These are phyloP conservation scores for Clonostachys rhizophaga DNA, from an alignment of 2,329 filamentous ascomycete species.

Conservation along the genomic window DNA sequence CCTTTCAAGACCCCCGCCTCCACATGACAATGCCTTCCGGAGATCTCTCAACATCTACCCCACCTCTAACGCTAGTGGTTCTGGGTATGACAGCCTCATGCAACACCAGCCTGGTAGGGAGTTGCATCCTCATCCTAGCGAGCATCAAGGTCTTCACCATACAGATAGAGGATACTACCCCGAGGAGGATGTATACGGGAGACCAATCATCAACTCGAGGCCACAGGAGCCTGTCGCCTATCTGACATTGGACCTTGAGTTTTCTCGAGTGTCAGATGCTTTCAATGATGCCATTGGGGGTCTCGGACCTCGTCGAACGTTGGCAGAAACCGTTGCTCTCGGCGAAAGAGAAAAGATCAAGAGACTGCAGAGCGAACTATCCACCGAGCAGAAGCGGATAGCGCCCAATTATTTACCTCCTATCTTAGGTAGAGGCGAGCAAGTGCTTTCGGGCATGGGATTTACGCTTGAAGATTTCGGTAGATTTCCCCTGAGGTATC, in stretches of 20 bases:
- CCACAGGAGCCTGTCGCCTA: slow-evolving; percentile 50
- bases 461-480: slow-evolving; percentile 49
- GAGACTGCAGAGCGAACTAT: slow-evolving; percentile 44
- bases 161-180: slow-evolving; percentile 42
- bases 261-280: slow-evolving; percentile 49
- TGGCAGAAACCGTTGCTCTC: slow-evolving; percentile 48
- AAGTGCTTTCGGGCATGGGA: slow-evolving; percentile 48
- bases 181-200: slow-evolving; percentile 20
- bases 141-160: slow-evolving; percentile 41
- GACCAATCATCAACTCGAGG: slow-evolving; percentile 16
- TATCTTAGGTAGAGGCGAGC: slow-evolving; percentile 52
- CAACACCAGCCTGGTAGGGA: slow-evolving; percentile 44
- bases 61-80: slow-evolving; percentile 32
- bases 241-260: slow-evolving; percentile 52
- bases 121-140: slow-evolving; percentile 48
- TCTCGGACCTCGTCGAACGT: slow-evolving; percentile 37
- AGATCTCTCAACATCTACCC: slow-evolving; percentile 48
- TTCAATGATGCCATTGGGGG: slow-evolving; percentile 53
- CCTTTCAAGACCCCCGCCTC: slow-evolving; percentile 36
- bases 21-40: slow-evolving; percentile 38
- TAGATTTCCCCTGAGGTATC: slow-evolving; percentile 45
- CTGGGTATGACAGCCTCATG: slow-evolving; percentile 41
- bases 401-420: slow-evolving; percentile 61
- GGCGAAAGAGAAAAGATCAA: slow-evolving; percentile 48
- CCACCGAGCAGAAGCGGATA: slow-evolving; percentile 51